Conservation (phyloP, 2,329 filamentous ascomycete species). For the Xylariaceae sp. region DNA sequence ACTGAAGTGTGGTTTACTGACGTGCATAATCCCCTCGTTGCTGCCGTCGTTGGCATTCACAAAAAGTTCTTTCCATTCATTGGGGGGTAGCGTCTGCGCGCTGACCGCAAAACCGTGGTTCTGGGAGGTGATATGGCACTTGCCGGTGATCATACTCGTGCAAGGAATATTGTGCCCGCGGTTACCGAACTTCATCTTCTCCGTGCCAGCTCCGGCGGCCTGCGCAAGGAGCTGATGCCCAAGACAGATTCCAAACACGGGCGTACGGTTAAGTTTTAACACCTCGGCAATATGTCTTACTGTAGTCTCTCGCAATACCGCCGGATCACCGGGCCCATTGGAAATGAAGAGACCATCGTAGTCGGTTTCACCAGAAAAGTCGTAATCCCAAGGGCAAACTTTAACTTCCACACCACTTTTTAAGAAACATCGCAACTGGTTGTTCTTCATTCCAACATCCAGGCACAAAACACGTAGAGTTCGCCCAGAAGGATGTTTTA, state of each 20-base stretch:
- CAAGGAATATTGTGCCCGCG: conserved; percentile 98
- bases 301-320: conserved; percentile 75
- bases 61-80: conserved; percentile 89
- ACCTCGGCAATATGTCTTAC: conserved; percentile 79
- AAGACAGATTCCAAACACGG: conserved; percentile 95
- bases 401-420: conserved; percentile 90
- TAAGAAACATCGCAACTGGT: conserved; percentile 93
- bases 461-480: conserved; percentile 87
- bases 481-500: conserved; percentile 88
- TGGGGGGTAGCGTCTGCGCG: conserved; percentile 69
- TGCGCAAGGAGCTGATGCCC: conserved; percentile 92
- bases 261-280: conserved; percentile 78
- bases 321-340: conserved; percentile 95
- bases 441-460: conserved; percentile 98
- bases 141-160: conserved; percentile 92
- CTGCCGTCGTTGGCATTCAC: conserved; percentile 98
- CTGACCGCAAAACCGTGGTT: conserved; percentile 98
- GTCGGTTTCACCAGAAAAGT: conserved; percentile 81
- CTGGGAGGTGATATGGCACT: conserved; percentile 98
- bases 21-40: conserved; percentile 96
- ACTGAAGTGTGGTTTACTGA: conserved; percentile 88
- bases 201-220: conserved; percentile 81
- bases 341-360: conserved; percentile 98
- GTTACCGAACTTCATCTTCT: conserved; percentile 99
- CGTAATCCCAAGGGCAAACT: conserved; percentile 95